These are phyloP conservation scores for Biscogniauxia marginata DNA, from an alignment of 2,329 filamentous ascomycete genomes.

Conservation along the genomic window DNA sequence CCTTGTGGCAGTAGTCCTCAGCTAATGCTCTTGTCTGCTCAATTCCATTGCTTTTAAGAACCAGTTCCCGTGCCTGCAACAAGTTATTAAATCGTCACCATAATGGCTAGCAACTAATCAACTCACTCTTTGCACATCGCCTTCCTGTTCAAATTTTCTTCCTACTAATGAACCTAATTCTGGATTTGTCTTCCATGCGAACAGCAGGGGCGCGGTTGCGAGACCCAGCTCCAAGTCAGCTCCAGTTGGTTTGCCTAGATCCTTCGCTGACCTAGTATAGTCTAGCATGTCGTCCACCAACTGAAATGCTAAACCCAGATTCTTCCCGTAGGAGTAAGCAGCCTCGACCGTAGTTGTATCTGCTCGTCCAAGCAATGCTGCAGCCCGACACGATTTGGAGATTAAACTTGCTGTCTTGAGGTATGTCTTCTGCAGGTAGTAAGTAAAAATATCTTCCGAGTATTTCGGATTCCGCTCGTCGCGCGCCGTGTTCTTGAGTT, in stretches of 20 bases:
- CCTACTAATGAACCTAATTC: slow-evolving; percentile 87
- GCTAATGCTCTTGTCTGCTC: slow-evolving; percentile 89
- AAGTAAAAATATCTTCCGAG: slow-evolving; percentile 84
- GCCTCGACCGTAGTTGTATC: slow-evolving; percentile 80
- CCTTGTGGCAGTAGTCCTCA: slow-evolving; percentile 85
- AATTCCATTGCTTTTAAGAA: slow-evolving; percentile 79
- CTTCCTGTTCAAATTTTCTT: slow-evolving; percentile 79
- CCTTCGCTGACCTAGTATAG: slow-evolving; percentile 81
- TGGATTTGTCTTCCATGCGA: slow-evolving; percentile 88
- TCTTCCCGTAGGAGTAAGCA: slow-evolving; percentile 89
- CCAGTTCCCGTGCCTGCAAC: slow-evolving; percentile 77
- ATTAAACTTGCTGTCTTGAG: slow-evolving; percentile 95
- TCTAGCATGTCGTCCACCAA: slow-evolving; percentile 97
- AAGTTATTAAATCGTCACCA: slow-evolving; percentile 10
- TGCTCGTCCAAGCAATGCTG: slow-evolving; percentile 79
- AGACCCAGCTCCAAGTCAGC: slow-evolving; percentile 91
- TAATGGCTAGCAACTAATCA: neutral
- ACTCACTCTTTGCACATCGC: slow-evolving; percentile 80
- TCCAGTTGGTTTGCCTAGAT: slow-evolving; percentile 91
- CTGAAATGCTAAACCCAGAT: slow-evolving; percentile 92
- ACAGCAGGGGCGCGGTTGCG: slow-evolving; percentile 89
- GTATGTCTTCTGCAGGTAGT: slow-evolving; percentile 98
- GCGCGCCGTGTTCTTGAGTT: slow-evolving; percentile 90
- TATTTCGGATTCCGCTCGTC: slow-evolving; percentile 83
- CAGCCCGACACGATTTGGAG: slow-evolving; percentile 89